These are phyloP conservation scores for Urtica urens DNA, from an alignment of 306 rosid species.

Conservation along the genomic window DNA sequence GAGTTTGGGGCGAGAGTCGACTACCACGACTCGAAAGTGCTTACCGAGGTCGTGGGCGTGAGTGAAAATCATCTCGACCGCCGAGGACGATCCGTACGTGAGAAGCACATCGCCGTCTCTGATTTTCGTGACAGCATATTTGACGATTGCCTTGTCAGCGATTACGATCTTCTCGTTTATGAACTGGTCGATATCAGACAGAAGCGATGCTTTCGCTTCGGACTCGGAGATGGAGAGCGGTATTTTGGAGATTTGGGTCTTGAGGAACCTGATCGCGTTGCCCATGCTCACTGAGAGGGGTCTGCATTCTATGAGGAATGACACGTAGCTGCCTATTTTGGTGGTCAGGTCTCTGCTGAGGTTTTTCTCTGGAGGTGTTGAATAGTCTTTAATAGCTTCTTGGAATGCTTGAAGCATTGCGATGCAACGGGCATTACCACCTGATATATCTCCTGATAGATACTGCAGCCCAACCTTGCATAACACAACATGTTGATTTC, in stretches of 20 bases:
- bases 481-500: neutral
- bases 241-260: conserved; percentile 51
- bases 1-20: conserved; percentile 80
- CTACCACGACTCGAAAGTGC: conserved; percentile 64
- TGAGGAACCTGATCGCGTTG: conserved; percentile 65
- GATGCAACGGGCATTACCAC: conserved; percentile 79
- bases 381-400: conserved; percentile 64
- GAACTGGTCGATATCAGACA: conserved; percentile 60
- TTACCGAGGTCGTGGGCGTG: conserved; percentile 70
- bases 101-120: conserved; percentile 87
- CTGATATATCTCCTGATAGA: conserved; percentile 58
- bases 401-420: conserved; percentile 81
- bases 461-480: conserved; percentile 73
- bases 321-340: conserved; percentile 61
- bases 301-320: conserved; percentile 70
- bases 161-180: conserved; percentile 64
- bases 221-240: conserved; percentile 44
- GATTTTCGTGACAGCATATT: conserved; percentile 68
- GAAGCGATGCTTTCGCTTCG: conserved; percentile 60
- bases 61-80: conserved; percentile 62
- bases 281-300: conserved; percentile 90
- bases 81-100: conserved; percentile 57
- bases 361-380: conserved; percentile 51
- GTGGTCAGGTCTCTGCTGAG: conserved; percentile 66
- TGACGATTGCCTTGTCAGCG: conserved; percentile 74